These are phyloP conservation scores for Fremontodendron californicum DNA, from an alignment of 345 rosid genomes.

Conservation along the genomic window DNA sequence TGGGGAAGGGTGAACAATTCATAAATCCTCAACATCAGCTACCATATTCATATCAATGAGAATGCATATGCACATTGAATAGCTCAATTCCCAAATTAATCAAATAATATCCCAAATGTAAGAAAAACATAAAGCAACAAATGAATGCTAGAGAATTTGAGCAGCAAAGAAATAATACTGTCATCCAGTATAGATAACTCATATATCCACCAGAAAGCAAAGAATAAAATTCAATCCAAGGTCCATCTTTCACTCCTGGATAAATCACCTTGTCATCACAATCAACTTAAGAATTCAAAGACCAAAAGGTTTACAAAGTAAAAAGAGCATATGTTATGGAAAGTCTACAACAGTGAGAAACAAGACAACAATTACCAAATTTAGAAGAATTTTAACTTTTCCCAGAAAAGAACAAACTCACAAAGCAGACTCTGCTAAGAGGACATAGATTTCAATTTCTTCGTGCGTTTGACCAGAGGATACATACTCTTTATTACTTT, in stretches of 20 bases:
- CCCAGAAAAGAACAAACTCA: constrained; percentile 3
- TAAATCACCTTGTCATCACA: constrained; percentile 7
- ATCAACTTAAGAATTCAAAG: neutral
- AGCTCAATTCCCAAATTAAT: neutral
- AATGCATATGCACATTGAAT: neutral
- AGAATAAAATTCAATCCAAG: neutral
- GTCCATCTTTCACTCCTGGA: neutral
- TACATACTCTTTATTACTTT: constrained; percentile 43
- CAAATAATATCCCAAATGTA: neutral
- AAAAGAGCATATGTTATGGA: neutral
- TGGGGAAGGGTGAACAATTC: neutral
- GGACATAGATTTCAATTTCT: constrained; percentile 48
- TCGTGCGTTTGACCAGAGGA: constrained; percentile 43
- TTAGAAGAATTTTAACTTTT: constrained; percentile 13
- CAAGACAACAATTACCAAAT: neutral
- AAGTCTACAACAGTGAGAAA: neutral
- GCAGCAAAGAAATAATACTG: neutral
- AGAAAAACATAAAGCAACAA: neutral
- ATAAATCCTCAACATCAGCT: neutral
- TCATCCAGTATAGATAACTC: neutral
- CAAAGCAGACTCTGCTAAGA: constrained; percentile 13
- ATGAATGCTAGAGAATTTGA: neutral
- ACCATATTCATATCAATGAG: neutral
- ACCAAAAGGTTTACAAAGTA: constrained; percentile 1
- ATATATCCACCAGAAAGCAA: constrained; percentile 2